Evolutionary conservation across 495 filamentous ascomycete species (phyloP).

Genomic region (Thozetella sp.): DNA sequence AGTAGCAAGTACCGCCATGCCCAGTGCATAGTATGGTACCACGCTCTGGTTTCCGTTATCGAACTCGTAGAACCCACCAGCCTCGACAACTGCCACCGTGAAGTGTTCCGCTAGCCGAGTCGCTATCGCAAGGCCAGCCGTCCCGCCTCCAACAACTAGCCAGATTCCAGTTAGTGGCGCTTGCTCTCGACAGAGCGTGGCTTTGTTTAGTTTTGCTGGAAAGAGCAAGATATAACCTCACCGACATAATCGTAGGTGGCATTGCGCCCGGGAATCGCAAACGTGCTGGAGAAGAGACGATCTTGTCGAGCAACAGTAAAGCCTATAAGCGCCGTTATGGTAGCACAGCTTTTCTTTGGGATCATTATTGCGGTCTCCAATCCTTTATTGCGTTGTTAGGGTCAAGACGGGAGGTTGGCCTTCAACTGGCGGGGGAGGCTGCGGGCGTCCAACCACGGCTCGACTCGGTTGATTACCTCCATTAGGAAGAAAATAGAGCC

Average conservation of each 20-base stretch:
- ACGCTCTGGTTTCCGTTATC: constrained; percentile 34
- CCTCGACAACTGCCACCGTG: background rate
- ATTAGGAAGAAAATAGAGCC: too few species aligned
- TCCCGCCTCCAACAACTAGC: background rate
- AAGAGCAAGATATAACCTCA: background rate
- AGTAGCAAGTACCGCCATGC: background rate
- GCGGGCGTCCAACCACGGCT: too few species aligned
- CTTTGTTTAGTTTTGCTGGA: too few species aligned
- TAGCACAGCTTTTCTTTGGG: too few species aligned
- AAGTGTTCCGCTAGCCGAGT: background rate
- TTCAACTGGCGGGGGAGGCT: too few species aligned
- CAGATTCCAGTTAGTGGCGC: background rate
- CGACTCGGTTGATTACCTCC: too few species aligned
- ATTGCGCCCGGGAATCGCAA: background rate
- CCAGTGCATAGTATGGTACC: constrained; percentile 29
- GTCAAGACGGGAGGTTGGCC: too few species aligned
- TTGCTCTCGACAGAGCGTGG: too few species aligned
- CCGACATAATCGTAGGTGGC: background rate
- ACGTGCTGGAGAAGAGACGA: background rate
- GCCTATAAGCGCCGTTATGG: too few species aligned
- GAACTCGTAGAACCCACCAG: constrained; percentile 21
- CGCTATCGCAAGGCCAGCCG: background rate
- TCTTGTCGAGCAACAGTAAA: too few species aligned
- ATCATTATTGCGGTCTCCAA: too few species aligned
- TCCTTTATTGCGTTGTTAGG: too few species aligned